phyloP scores from a whole-genome alignment of 1,139 yeast species.

The Sugiyamaella novakii region DNA sequence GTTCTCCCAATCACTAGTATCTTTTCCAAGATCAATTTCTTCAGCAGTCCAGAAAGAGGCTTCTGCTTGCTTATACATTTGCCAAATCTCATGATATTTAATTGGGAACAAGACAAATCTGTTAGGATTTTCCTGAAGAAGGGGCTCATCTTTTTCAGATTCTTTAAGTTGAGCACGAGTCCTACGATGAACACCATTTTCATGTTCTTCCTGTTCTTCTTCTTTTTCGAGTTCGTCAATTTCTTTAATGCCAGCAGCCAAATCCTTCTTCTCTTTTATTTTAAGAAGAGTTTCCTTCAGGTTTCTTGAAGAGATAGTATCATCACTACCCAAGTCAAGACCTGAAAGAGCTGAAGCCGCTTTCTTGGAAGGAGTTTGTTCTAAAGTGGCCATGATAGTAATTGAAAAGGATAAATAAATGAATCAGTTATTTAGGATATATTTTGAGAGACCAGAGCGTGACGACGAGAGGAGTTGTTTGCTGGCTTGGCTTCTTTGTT shows the following conservation, averaged over 20 bases:
- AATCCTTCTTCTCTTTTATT: constrained; percentile 23
- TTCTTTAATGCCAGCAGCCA: constrained; percentile 27
- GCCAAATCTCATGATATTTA: constrained; percentile 98
- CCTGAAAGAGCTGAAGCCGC: constrained; percentile 42
- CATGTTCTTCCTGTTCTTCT: constrained; percentile 24
- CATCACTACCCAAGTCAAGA: constrained; percentile 36
- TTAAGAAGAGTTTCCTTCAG: constrained; percentile 32
- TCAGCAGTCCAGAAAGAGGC: constrained; percentile 99
- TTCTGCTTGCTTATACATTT: constrained; percentile 97
- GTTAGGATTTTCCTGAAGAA: constrained; percentile 79
- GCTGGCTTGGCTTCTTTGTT: not conserved
- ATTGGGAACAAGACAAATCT: constrained; percentile 97
- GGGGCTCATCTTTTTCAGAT: constrained; percentile 84
- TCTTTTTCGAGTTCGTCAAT: constrained; percentile 29
- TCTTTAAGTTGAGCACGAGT: constrained; percentile 54
- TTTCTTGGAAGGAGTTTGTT: constrained; percentile 45
- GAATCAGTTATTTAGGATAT: too few relatives aligned
- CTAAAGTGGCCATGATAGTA: constrained; percentile 29
- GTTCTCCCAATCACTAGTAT: constrained; percentile 85
- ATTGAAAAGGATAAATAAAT: not conserved
- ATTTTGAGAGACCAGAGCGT: too few relatives aligned
- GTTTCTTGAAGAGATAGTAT: constrained; percentile 23
- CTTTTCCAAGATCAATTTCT: constrained; percentile 95
- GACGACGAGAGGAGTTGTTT: too few relatives aligned
- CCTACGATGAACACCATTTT: constrained; percentile 23